phyloP scores from a whole-genome alignment of 2,329 filamentous ascomycete genomes.

The Cladosporium sp. region DNA sequence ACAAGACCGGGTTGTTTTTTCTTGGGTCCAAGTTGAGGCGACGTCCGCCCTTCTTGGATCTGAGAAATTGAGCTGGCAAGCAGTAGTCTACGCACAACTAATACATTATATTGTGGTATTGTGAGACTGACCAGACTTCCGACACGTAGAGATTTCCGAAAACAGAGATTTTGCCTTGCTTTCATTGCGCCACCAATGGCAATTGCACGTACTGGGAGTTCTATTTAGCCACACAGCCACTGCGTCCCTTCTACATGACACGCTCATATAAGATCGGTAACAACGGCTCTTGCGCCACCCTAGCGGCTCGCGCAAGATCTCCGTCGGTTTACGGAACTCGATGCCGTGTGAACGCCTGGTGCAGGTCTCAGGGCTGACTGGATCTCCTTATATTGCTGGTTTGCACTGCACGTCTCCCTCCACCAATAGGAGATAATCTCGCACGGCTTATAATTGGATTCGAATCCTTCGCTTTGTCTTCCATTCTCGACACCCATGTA shows the following conservation, averaged over 20 bases:
- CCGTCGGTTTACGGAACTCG: background rate
- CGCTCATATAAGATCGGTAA: background rate
- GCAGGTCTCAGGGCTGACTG: background rate
- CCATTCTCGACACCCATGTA: background rate
- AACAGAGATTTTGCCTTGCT: background rate
- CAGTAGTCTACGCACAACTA: background rate
- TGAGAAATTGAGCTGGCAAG: background rate
- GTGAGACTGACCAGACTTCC: background rate
- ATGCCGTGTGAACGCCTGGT: background rate
- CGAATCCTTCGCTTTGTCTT: background rate
- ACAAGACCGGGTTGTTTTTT: background rate
- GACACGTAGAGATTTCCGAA: background rate
- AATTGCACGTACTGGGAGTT: background rate
- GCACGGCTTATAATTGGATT: background rate
- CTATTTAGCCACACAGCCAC: background rate
- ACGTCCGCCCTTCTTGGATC: background rate
- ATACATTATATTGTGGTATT: background rate
- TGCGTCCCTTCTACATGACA: background rate
- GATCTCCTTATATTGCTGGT: background rate
- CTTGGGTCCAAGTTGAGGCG: background rate
- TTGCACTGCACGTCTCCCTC: background rate
- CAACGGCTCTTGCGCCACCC: background rate
- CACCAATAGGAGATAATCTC: background rate
- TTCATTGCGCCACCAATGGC: background rate
- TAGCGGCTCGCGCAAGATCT: slow-evolving; percentile 1